A percentile compares a stretch with the other conserved stretches of the same genome.
Evolutionary conservation across 2,329 filamentous ascomycete species (phyloP).

Genomic region (Cadophora gregata): DNA sequence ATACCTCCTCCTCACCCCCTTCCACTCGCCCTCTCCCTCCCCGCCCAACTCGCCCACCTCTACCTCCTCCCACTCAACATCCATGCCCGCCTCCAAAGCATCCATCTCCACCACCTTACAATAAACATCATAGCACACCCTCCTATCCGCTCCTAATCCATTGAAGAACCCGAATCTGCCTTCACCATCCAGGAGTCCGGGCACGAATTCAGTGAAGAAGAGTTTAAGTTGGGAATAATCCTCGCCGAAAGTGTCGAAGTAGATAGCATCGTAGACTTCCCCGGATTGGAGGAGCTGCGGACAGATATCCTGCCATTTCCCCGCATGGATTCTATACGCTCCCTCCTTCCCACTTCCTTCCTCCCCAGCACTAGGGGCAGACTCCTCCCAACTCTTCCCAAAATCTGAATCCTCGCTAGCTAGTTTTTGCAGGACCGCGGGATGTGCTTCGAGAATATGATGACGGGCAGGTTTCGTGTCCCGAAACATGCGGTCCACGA

Average conservation of each 20-base stretch:
- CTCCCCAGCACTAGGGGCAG: conserved; percentile 50
- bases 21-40: conserved; percentile 79
- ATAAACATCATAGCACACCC: conserved; percentile 96
- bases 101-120: conserved; percentile 91
- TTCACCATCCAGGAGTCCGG: conserved; percentile 72
- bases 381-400: conserved; percentile 59
- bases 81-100: conserved; percentile 84
- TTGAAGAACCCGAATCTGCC: conserved; percentile 89
- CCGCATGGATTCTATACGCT: conserved; percentile 69
- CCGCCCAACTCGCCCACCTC: conserved; percentile 71
- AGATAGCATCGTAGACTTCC: conserved; percentile 83
- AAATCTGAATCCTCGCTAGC: conserved; percentile 49
- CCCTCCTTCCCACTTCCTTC: conserved; percentile 58
- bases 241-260: conserved; percentile 98
- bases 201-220: conserved; percentile 89
- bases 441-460: conserved; percentile 88
- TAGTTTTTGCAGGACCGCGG: conserved; percentile 74
- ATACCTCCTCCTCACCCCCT: conserved; percentile 85
- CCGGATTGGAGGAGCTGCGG: conserved; percentile 71
- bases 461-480: conserved; percentile 70
- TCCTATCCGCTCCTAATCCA: conserved; percentile 88
- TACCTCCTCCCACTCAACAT: conserved; percentile 84
- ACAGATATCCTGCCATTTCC: conserved; percentile 82
- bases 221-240: conserved; percentile 83
- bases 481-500: conserved; percentile 79